A percentile compares a stretch with the other conserved stretches of the same genome.
phyloP scores from a whole-genome alignment of 495 filamentous ascomycete genomes.

The Annulohypoxylon moriforme region DNA sequence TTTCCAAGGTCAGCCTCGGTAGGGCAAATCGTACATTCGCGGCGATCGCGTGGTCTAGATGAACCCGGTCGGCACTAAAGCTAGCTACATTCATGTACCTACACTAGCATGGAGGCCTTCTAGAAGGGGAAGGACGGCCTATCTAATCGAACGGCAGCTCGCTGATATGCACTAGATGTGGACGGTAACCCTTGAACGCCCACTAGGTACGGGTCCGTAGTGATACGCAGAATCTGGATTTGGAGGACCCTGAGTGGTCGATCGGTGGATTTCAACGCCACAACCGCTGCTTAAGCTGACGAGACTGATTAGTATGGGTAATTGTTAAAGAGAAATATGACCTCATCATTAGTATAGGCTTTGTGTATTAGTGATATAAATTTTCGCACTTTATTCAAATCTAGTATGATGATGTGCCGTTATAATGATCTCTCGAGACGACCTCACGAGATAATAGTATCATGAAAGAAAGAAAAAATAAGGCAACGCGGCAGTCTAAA shows the following conservation, averaged over 20 bases:
- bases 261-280: slow-evolving; percentile 21
- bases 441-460: slow-evolving; percentile 6
- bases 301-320: not conserved
- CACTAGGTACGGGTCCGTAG: not conserved
- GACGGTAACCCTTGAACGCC: slow-evolving; percentile 5
- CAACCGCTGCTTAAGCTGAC: slow-evolving; percentile 21
- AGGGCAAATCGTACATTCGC: slow-evolving; percentile 28
- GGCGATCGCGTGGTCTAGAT: slow-evolving; percentile 43
- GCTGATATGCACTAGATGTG: slow-evolving; percentile 9
- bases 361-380: not conserved
- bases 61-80: slow-evolving; percentile 41
- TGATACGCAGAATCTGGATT: slow-evolving; percentile 30
- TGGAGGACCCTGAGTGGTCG: slow-evolving; percentile 23
- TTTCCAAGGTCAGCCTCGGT: slow-evolving; percentile 44
- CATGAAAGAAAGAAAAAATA: not conserved
- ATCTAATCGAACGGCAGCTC: slow-evolving; percentile 22
- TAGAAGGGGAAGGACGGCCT: slow-evolving; percentile 49
- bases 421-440: not conserved
- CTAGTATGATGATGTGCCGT: slow-evolving; percentile 1
- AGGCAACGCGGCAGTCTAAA: slow-evolving; percentile 5
- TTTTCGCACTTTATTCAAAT: not conserved
- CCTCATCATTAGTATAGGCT: no score
- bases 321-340: not conserved
- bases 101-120: slow-evolving; percentile 41
- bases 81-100: not conserved